phyloP scores from a whole-genome alignment of 108 stramenopile species.

The Cylindrotheca closterium region DNA sequence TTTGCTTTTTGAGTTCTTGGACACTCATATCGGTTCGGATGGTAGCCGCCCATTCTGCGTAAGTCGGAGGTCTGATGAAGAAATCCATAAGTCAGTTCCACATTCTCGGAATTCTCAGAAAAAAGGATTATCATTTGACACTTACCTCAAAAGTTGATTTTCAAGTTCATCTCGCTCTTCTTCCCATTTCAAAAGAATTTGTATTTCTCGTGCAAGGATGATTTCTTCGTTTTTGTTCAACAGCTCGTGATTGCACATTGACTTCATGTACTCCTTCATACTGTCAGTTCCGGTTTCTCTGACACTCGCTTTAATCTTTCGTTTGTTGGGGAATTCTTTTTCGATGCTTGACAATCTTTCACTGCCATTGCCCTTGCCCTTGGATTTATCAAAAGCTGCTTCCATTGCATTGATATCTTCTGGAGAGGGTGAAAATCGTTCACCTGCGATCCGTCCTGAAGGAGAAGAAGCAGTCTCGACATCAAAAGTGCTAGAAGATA shows the following conservation, averaged over 20 bases:
- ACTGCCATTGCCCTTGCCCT: neutral
- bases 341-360: conserved; percentile 1
- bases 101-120: neutral
- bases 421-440: neutral
- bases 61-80: conserved; percentile 50
- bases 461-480: too few relatives aligned
- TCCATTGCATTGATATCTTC: neutral
- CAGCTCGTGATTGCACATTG: conserved; percentile 87
- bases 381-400: neutral
- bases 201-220: conserved; percentile 83
- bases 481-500: too few relatives aligned
- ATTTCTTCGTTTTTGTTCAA: conserved; percentile 88
- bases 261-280: conserved; percentile 82
- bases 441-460: too few relatives aligned
- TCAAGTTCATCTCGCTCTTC: conserved; percentile 68
- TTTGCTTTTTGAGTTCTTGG: conserved; percentile 85
- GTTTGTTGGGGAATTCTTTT: conserved; percentile 19
- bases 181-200: conserved; percentile 82
- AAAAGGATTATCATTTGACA: neutral
- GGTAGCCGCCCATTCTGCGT: conserved; percentile 80
- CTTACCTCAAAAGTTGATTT: conserved; percentile 60
- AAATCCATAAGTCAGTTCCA: conserved; percentile 2
- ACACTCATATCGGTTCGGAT: conserved; percentile 74
- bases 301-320: conserved; percentile 64
- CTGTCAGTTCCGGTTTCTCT: conserved; percentile 78